Evolutionary conservation across 2,329 filamentous ascomycete species (phyloP), one percentile per base, ranked within the genome.

Genomic region (Beauveria pseudobassiana): DNA sequence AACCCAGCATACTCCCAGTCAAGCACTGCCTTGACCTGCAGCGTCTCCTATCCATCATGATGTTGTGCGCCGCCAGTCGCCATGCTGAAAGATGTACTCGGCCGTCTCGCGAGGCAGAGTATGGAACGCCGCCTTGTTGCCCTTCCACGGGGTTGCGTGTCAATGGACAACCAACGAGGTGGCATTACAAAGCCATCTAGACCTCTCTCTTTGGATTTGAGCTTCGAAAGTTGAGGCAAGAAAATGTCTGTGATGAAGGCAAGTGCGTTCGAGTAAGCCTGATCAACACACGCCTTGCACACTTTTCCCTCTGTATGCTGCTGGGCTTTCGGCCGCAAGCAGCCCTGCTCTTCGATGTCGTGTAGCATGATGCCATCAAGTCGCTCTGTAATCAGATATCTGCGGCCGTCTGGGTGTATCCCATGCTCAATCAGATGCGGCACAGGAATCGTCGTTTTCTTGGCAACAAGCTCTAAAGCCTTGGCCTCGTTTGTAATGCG

Each of bases 161-260:
- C 64, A 1, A 60, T 24, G 28, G n/a, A 10, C 1, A 65, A 12
- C 64, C 64, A 65, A 12, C 30, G 34, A 14, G 64, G 64, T 18
- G 63, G 63, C 63, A 65, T 65, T 20, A 63, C 64, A 46, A 64
- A 65, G 20, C 63, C 64, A n/a, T 65, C 58, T 9, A 64, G 51
- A 5, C 63, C 63, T 6, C 61, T 45, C 18, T 62, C 22, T 22
- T 18, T 38, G 30, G 63, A 64, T 24, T 60, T 64, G 18, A 63
- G 26, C 0, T 38, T 20, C 2, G 63, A 52, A 30, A 65, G 63
- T 28, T 64, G 57, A 6, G 64, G 64, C 22, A 65, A 57, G 22
- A 62, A 52, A 20, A 38, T 22, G 14, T 51, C n/a, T 6, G 24
- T 58, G 34, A 64, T 48, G 51, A 65, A 65, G 7, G 42, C 24